Percentiles rank a stretch among this genome's conserved stretches.
These are phyloP conservation scores for Astrocystis sublimbata DNA, from an alignment of 495 filamentous ascomycete genomes.

Conservation along the genomic window DNA sequence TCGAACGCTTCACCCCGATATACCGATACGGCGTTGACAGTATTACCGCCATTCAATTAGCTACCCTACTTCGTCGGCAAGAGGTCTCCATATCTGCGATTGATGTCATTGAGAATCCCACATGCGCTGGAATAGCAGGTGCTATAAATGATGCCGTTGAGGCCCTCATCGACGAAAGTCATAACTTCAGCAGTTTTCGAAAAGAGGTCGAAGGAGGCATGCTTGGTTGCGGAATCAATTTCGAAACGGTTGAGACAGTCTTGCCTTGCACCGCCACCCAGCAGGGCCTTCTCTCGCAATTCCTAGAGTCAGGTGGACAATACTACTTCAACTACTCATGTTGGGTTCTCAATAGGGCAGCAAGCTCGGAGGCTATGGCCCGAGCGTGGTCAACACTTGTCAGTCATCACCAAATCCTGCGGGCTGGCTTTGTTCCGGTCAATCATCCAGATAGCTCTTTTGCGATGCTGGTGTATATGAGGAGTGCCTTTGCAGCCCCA, in stretches of 20 bases:
- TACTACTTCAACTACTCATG: conserved; percentile 65
- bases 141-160: neutral
- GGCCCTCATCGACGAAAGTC: conserved; percentile 35
- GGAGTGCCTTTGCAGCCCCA: conserved; percentile 21
- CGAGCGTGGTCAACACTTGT: conserved; percentile 59
- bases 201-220: conserved; percentile 30
- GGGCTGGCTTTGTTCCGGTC: conserved; percentile 66
- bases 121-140: conserved; percentile 50
- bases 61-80: conserved; percentile 59
- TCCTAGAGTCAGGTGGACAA: conserved; percentile 52
- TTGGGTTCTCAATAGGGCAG: conserved; percentile 39
- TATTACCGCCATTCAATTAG: conserved; percentile 79
- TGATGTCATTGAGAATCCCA: conserved; percentile 68
- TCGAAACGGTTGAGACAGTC: conserved; percentile 42
- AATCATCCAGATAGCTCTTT: conserved; percentile 60
- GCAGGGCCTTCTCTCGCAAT: conserved; percentile 63
- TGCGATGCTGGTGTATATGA: conserved; percentile 63
- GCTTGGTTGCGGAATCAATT: neutral
- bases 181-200: conserved; percentile 46
- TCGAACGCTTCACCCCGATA: conserved; percentile 64
- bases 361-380: conserved; percentile 34
- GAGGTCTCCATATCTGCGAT: conserved; percentile 58
- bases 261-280: conserved; percentile 68
- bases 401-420: conserved; percentile 63
- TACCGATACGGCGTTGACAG: conserved; percentile 87